Evolutionary conservation across 495 filamentous ascomycete genomes (phyloP).

Genomic region (Durotheca rogersii): DNA sequence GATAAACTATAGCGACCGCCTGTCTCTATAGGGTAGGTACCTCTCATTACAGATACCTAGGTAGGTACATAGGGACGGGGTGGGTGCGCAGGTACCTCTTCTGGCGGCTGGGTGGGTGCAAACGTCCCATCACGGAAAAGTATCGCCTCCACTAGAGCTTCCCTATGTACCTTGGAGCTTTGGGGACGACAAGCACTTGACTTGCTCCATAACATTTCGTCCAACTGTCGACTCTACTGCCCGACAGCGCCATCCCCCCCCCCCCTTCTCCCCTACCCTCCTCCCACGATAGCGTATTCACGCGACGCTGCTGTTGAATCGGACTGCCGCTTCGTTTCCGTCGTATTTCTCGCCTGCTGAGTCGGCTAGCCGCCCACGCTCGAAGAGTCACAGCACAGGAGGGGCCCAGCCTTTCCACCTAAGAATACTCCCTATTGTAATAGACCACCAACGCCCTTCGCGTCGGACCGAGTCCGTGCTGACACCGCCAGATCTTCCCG

Average conservation of each 20-base stretch:
- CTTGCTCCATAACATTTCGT: conserved; percentile 18
- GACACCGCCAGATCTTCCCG: neutral
- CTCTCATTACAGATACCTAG: too few relatives aligned
- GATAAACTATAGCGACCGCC: neutral
- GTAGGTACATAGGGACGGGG: too few relatives aligned
- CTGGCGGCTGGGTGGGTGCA: neutral
- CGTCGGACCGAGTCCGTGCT: neutral
- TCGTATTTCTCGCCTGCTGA: neutral
- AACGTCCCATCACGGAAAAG: neutral
- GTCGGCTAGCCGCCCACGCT: neutral
- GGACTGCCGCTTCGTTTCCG: neutral
- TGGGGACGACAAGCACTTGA: conserved; percentile 3
- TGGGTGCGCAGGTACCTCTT: neutral
- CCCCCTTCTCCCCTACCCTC: neutral
- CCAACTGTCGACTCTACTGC: neutral
- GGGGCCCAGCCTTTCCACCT: neutral
- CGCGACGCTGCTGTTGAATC: neutral
- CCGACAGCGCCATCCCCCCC: neutral
- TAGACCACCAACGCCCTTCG: neutral
- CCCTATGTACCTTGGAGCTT: conserved; percentile 13
- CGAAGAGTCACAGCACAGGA: neutral
- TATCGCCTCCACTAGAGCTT: conserved; percentile 24
- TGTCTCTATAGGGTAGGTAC: too few relatives aligned
- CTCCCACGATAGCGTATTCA: neutral
- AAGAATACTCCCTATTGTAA: neutral